Conservation (phyloP, 2,329 filamentous ascomycete genomes). For the Sarocladiaceae sp. region DNA sequence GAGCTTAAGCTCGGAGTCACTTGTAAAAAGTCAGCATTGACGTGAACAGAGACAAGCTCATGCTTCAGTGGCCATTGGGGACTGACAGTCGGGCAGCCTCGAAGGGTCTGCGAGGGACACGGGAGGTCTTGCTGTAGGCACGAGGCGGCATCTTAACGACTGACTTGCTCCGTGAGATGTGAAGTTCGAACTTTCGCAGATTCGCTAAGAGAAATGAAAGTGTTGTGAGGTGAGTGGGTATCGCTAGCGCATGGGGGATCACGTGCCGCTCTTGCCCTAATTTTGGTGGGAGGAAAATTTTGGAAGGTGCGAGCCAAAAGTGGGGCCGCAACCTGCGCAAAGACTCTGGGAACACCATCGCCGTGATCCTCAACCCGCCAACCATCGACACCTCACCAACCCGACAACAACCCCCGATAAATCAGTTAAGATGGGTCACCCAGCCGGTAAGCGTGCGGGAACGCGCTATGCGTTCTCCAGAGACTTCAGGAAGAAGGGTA, state of each 20-base stretch:
- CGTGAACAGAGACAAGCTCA: conserved; percentile 96
- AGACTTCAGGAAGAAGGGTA: conserved; percentile 90
- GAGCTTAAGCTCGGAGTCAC: conserved; percentile 99
- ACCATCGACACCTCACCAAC: background rate
- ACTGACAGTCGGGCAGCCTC: conserved; percentile 99
- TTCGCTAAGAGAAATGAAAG: background rate
- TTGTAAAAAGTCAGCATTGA: conserved; percentile 60
- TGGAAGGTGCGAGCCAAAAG: conserved; percentile 17
- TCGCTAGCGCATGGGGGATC: conserved; percentile 17
- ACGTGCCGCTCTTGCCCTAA: conserved; percentile 21
- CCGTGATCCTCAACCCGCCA: background rate
- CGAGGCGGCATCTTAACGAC: conserved; percentile 34
- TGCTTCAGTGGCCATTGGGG: conserved; percentile 91
- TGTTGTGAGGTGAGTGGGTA: conserved; percentile 24
- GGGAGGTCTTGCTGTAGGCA: conserved; percentile 98
- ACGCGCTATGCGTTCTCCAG: conserved; percentile 93
- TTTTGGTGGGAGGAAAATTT: conserved; percentile 8
- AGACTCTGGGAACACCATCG: background rate
- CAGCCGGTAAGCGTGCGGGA: conserved; percentile 78
- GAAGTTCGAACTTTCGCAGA: conserved; percentile 19
- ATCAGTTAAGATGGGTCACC: conserved; percentile 74
- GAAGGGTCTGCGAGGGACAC: conserved; percentile 96
- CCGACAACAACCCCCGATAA: conserved; percentile 29
- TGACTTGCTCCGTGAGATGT: conserved; percentile 17
- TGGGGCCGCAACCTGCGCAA: conserved; percentile 16